Percentiles rank a stretch among this genome's conserved stretches.
phyloP scores from a whole-genome alignment of 129 eudicot species.

The Tanacetum coccineum region DNA sequence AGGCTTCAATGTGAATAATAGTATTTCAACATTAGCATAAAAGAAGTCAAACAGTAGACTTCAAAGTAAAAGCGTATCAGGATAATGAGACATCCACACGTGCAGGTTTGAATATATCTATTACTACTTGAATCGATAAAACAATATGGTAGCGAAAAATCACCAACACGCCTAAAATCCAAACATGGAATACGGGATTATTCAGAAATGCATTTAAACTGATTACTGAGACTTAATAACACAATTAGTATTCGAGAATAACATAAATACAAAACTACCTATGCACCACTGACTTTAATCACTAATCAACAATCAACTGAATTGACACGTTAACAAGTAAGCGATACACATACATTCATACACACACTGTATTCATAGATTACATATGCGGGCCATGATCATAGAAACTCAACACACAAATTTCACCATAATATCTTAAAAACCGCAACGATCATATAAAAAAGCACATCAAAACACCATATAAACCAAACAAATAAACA shows the following conservation, averaged over 20 bases:
- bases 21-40: conserved; percentile 1
- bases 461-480: not conserved
- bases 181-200: not conserved
- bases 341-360: not conserved
- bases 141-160: conserved; percentile 5
- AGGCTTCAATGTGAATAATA: not conserved
- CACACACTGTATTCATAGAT: too few species aligned
- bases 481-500: not conserved
- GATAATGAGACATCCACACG: not conserved
- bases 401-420: too few species aligned
- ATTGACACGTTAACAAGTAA: not conserved
- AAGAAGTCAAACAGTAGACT: not conserved
- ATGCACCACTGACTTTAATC: too few species aligned
- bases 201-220: not conserved
- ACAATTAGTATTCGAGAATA: not conserved
- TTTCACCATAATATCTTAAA: too few species aligned
- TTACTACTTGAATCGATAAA: not conserved
- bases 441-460: not conserved
- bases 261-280: too few species aligned
- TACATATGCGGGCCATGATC: too few species aligned
- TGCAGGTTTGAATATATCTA: not conserved
- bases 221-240: not conserved
- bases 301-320: not conserved
- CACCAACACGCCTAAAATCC: not conserved
- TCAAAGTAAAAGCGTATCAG: not conserved